Evolutionary conservation across 176 grass and related monocot species (phyloP), one percentile per base, ranked within the genome.

Genomic region (Bonia amplexicaulis): DNA sequence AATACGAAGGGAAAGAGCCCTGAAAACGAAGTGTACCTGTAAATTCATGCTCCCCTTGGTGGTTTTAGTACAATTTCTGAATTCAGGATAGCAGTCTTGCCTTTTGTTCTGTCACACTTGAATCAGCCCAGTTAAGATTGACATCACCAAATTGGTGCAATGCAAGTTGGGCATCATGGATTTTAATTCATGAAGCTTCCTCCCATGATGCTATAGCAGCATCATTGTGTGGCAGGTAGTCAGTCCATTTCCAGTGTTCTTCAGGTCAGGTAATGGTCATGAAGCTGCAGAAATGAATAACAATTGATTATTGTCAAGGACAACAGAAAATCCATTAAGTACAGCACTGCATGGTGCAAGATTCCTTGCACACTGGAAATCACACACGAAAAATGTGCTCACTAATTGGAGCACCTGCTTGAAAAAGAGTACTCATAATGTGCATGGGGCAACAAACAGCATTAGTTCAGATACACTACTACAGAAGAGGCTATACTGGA

Each of bases 1-100:
- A 13, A 5, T 61, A 80, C 11, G 0, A 60, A 29, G 33, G 26
- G 58, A 11, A 55, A 26, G n/a, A 66, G 53, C 35, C 53, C n/a
- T 61, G 84, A 86, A 86, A 86, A 72, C 72, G 37, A 86, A 82
- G 78, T 82, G 22, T 78, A 90, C 78, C 83, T 72, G 65, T 33
- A 72, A 49, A 55, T 78, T 90, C 63, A 86, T 69, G 54, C 65
- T 76, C 59, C 66, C 66, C 39, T 17, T 55, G 78, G 35, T 70
- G 55, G 20, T 80, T 29, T 69, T 7, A 9, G 74, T 70, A 9
- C 63, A 66, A 6, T 70, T 17, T 72, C 66, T 61, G 64, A 55
- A n/a, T n/a, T n/a, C n/a, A n/a, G 19, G 17, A 65, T 25, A 16
- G 37, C 41, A 31, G 20, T 15, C 20, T 40, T 11, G 13, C 17